Base-by-base conservation (phyloP, 2,329 filamentous ascomycete species). In the Fusarium nurragi region DNA sequence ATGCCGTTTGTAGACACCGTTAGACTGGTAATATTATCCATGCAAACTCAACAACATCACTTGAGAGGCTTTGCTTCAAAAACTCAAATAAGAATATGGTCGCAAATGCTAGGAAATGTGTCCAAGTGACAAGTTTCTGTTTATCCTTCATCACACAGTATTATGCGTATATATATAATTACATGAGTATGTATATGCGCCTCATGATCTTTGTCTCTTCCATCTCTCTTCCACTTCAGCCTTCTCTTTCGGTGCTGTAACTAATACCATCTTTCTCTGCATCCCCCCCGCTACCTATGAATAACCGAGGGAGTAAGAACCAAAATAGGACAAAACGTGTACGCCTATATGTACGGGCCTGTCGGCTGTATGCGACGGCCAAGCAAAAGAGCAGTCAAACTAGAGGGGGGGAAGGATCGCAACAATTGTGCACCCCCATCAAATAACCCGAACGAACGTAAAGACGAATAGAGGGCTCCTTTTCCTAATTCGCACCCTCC, bases 161-260 rank as follows among this genome's bases (percentile, higher is more conserved):
- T 65, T 65, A 65, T 54, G 50, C 56, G 63, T 32, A 65, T 67
- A 62, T 51, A 63, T 59, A 58, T 56, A 64, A 56, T 54, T 69
- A 71, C 63, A 53, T 65, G 41, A 64, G 54, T 69, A 60, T 57
- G 53, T 63, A 58, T 59, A 61, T 67, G 60, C 57, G 54, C 23
- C 45, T 47, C 34, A 32, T 41, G 25, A 23, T 43, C 34, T 19
- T 26, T 22, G 30, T 39, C 45, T 23, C 25, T 39, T 23, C 18
- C n/a, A n/a, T 41, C 55, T 22, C 28, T 39, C 22, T 22, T 23
- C 23, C 32, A 37, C 22, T 12, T 41, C 14, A 34, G 19, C 56
- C 37, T 61, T 25, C 49, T 61, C 43, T 52, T 51, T 32, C 10
- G 19, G 25, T 38, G 36, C 32, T 48, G 25, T 46, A 49, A 38